Evolutionary conservation across 305 asterid genomes (phyloP).

Genomic region (Striga hermonthica): DNA sequence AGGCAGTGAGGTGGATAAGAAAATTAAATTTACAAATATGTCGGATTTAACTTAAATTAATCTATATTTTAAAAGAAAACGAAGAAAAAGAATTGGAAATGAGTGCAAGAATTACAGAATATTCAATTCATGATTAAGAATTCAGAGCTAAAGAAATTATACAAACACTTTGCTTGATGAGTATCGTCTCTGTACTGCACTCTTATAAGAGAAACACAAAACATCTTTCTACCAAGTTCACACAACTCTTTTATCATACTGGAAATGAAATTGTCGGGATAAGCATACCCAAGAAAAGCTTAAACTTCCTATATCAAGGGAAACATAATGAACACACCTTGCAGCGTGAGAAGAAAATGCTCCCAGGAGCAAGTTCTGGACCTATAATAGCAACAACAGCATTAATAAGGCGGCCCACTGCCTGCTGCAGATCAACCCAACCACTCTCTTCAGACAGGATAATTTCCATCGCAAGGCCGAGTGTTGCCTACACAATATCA

Average conservation of each 20-base stretch:
- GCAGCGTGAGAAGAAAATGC: conserved; percentile 98
- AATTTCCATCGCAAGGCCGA: conserved; percentile 90
- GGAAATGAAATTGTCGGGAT: conserved; percentile 16
- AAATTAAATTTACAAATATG: too few species aligned
- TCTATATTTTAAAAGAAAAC: too few species aligned
- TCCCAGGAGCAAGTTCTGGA: conserved; percentile 97
- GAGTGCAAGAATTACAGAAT: too few species aligned
- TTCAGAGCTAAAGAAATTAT: neutral
- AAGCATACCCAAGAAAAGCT: neutral
- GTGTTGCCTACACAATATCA: conserved; percentile 75
- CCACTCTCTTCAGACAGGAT: conserved; percentile 94
- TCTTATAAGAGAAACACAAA: neutral
- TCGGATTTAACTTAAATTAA: too few species aligned
- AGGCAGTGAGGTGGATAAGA: too few species aligned
- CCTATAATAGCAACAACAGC: conserved; percentile 98
- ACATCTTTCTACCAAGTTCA: conserved; percentile 4
- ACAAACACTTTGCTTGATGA: conserved; percentile 13
- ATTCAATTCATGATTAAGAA: too few species aligned
- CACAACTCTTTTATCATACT: conserved; percentile 12
- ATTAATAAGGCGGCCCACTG: conserved; percentile 92
- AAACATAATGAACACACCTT: conserved; percentile 54
- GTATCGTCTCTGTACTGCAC: neutral
- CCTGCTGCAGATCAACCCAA: conserved; percentile 90
- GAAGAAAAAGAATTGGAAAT: too few species aligned
- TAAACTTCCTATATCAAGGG: conserved; percentile 30